phyloP scores from a whole-genome alignment of 1,284 basidiomycete species.

The Irpex lacteus region DNA sequence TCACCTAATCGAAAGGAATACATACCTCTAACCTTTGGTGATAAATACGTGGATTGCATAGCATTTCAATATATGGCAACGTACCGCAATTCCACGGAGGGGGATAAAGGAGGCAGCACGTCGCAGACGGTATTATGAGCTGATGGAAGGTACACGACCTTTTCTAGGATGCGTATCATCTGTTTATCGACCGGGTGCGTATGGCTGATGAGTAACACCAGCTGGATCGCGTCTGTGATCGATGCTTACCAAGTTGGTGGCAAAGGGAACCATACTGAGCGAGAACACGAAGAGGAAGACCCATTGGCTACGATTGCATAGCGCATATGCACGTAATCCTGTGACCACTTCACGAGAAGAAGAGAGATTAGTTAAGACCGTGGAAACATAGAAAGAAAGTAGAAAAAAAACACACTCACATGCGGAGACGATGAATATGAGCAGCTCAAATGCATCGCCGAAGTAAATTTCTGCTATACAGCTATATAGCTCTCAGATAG shows the following conservation, averaged over 20 bases:
- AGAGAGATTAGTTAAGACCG: too few relatives aligned
- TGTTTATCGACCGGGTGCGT: not conserved
- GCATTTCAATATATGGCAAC: not conserved
- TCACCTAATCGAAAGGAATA: not conserved
- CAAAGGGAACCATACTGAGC: too few relatives aligned
- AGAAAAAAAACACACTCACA: not conserved
- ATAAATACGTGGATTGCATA: not conserved
- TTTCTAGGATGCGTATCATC: not conserved
- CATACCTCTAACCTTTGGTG: not conserved
- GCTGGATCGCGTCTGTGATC: too few relatives aligned
- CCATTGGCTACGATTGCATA: too few relatives aligned
- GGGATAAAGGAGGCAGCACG: not conserved
- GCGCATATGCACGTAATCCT: too few relatives aligned
- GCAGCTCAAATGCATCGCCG: too few relatives aligned
- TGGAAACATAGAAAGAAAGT: not conserved
- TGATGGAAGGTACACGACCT: not conserved
- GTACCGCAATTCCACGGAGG: not conserved
- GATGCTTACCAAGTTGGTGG: too few relatives aligned
- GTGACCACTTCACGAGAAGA: too few relatives aligned
- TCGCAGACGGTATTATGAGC: not conserved
- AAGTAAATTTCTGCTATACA: too few relatives aligned
- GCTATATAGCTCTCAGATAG: too few relatives aligned
- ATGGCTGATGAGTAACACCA: not conserved
- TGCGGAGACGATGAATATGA: not conserved
- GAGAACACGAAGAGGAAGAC: too few relatives aligned